Evolutionary conservation across 2,329 filamentous ascomycete genomes (phyloP), one percentile per base, ranked within the genome.

Genomic region (Daldinia sp.): DNA sequence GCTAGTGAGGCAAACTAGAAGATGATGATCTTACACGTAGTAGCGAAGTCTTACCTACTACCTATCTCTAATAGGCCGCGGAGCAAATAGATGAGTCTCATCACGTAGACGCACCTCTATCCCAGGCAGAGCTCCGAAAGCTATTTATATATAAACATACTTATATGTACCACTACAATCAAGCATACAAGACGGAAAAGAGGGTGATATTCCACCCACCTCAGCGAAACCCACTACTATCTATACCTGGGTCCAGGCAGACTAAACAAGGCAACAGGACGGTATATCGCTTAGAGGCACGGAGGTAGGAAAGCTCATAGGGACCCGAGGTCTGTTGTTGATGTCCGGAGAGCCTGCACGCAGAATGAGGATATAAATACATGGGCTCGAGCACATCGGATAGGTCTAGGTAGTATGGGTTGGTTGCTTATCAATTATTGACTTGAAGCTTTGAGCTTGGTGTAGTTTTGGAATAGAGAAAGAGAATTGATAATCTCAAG

Each of bases 391-490:
- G 39, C 15, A 34, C 37, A 49, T 52, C 37, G 10, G 15, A 52
- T 37, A n/a, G 23, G 37, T 17, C 13, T 6, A 32, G 29, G 34
- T 30, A 30, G n/a, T 21, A 13, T 3, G 48, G 48, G 32, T 35
- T 23, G 48, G 27, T 51, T 35, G 32, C n/a, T 19, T 48, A 32
- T 32, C 15, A 23, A 49, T n/a, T 50, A 29, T 47, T 41, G 32
- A 50, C 54, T 59, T 57, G 27, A 37, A 27, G 35, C 50, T 39
- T 37, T 21, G 25, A 37, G 13, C 32, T 41, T 58, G 59, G 55
- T 53, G 37, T 48, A 35, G 58, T 58, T 63, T 58, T 56, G 56
- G 53, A 52, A 48, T 63, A 58, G 63, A 60, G 48, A 63, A 50
- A 48, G 41, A 59, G 48, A 27, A 62, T 55, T 48, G 56, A 17